phyloP scores from a whole-genome alignment of 345 rosid species.

The Geranium brycei region DNA sequence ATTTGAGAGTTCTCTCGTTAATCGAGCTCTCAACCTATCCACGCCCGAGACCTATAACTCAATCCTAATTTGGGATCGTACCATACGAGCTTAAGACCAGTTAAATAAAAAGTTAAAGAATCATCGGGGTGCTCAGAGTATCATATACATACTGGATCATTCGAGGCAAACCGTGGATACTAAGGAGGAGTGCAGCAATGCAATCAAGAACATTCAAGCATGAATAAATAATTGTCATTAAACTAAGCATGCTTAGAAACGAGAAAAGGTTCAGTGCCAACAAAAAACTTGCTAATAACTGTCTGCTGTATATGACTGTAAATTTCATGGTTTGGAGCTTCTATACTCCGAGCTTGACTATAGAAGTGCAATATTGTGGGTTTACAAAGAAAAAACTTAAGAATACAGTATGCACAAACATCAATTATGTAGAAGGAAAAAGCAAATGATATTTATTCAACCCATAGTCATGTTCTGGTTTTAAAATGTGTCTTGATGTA shows the following conservation, averaged over 20 bases:
- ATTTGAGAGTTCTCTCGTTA: too few species aligned
- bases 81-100: background rate
- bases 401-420: background rate
- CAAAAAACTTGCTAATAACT: background rate
- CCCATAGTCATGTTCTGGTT: background rate
- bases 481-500: background rate
- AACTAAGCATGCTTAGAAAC: background rate
- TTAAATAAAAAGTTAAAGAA: too few species aligned
- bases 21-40: too few species aligned
- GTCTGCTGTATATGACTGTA: background rate
- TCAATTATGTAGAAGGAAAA: background rate
- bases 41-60: too few species aligned
- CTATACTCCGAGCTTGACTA: background rate
- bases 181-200: too few species aligned
- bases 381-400: too few species aligned
- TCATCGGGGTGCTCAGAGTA: too few species aligned
- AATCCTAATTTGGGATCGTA: too few species aligned
- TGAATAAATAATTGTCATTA: too few species aligned
- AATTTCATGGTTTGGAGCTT: background rate
- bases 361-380: too few species aligned
- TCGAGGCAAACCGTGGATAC: too few species aligned
- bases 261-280: background rate
- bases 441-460: background rate
- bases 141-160: too few species aligned
- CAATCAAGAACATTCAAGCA: background rate